Base-by-base conservation (phyloP, 2,329 filamentous ascomycete species). In the Ceratocystis alfenasii region DNA sequence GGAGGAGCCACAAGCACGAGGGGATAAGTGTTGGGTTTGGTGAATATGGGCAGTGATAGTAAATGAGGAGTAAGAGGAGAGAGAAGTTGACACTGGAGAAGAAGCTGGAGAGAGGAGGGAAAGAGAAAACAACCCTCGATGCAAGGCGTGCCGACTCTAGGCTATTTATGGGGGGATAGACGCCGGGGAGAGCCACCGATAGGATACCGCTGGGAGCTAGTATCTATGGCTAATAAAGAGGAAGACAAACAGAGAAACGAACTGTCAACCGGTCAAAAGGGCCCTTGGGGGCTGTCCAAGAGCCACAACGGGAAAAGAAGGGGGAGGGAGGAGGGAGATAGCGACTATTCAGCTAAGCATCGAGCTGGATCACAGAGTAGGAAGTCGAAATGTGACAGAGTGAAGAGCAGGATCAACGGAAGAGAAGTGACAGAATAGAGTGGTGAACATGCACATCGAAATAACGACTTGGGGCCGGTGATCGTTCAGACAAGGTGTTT, bases 391-490 rank as follows among this genome's bases (percentile, higher is more conserved):
- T 57, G 53, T 57, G 53, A 57, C 53, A 57, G 53, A 57, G 28
- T 17, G 25, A 20, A 57, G 17, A 57, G 53, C 12, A 57, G 53
- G 30, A 22, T 50, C 28, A 57, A 57, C 53, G 22, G 53, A 33
- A 30, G 12, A 57, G 22, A 57, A 57, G 53, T 57, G 53, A 57
- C 53, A 57, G 53, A 57, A 57, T 57, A 57, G 53, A 57, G 53
- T 57, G 53, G 6, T 12, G 12, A 41, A 5, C 12, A 22, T 57
- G 53, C 4, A 57, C 22, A 57, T 30, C 53, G 12, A 30, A 57
- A 57, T 33, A 53, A 8, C 12, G 10, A 17, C 15, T 12, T 28
- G 17, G 22, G 5, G 1, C 12, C 25, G 15, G 22, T 17, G 53
- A 33, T 57, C 25, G 53, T 57, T 15, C 36, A 15, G 10, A 12